Evolutionary conservation across 441 rosid genomes (phyloP), one percentile per base, ranked within the genome.

Genomic region (Flueggea neowawraea): DNA sequence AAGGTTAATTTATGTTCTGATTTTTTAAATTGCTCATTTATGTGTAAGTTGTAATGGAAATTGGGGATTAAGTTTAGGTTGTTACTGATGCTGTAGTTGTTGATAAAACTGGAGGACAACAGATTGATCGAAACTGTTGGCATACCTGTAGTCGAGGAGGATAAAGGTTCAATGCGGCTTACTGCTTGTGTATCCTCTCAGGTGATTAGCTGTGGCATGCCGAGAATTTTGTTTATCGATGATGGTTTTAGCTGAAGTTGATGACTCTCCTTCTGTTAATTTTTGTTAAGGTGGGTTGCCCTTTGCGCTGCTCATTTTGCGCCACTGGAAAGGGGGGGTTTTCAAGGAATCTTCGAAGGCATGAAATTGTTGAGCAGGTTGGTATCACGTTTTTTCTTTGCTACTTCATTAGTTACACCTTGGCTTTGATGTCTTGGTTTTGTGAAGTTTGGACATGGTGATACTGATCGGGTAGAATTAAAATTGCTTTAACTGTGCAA

Each of bases 301-400:
- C 97, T 0, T 76, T 94, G 71, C 89, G 84, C 48, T 87, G 97
- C 78, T 94, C 96, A 15, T 94, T 94, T 71, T 91, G 97, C 81
- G 96, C 99, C 65, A 91, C 99, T 33, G 99, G 97, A 54, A 94
- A 87, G 77, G 99, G 99, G 52, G 99, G 96, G 16, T 94, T 73
- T 73, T 89, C 95, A 47, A 86, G 99, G 71, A 94, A 94, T 78
- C 99, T 94, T 66, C 67, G 74, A 53, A 69, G 87, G 58, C 99
- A 94, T 73, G 99, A 91, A 73, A 89, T 94, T 63, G 69, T 89
- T 60, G 96, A 89, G 79, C 99, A 95, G 96, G 97, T 89, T 15
- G 53, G 57, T 68, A 32, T 49, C 56, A 36, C 28, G n/a, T 52
- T 44, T 60, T 56, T 72, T 36, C 39, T 58, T 3, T 66, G 31